phyloP scores from a whole-genome alignment of 2,329 filamentous ascomycete genomes.

The Exophiala phaeomuriformis region DNA sequence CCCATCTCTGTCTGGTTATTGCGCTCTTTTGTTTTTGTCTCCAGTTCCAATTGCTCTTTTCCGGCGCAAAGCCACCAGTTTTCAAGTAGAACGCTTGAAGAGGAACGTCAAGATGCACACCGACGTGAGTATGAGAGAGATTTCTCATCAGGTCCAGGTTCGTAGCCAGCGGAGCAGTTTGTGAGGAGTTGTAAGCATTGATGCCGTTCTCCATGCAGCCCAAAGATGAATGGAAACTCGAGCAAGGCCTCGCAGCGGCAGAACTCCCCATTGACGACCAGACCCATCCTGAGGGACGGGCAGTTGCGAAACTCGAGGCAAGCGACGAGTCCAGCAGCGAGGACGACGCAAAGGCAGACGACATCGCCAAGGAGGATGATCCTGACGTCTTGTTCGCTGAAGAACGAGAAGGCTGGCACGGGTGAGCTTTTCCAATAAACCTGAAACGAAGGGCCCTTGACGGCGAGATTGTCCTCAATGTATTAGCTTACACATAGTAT shows the following conservation, averaged over 20 bases:
- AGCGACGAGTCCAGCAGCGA: slow-evolving; percentile 12
- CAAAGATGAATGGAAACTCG: slow-evolving; percentile 48
- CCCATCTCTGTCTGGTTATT: background rate
- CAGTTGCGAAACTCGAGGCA: background rate
- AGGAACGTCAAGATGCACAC: slow-evolving; percentile 13
- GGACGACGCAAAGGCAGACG: slow-evolving; percentile 6
- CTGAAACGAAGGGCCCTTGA: slow-evolving; percentile 1
- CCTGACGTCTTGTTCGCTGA: slow-evolving; percentile 36
- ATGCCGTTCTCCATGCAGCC: slow-evolving; percentile 7
- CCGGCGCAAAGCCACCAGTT: too few species aligned
- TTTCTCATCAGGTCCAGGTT: slow-evolving; percentile 16
- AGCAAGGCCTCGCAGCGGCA: slow-evolving; percentile 45
- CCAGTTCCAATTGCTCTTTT: too few species aligned
- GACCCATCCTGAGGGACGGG: slow-evolving; percentile 33
- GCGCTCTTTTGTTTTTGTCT: too few species aligned
- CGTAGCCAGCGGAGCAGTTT: background rate
- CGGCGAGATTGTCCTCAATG: background rate
- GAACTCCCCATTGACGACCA: slow-evolving; percentile 45
- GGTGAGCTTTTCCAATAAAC: slow-evolving; percentile 28
- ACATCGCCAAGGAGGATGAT: slow-evolving; percentile 38
- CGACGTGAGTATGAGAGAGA: slow-evolving; percentile 14
- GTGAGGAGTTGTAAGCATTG: slow-evolving; percentile 9
- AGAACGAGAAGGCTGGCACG: slow-evolving; percentile 43
- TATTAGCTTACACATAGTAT: too few species aligned
- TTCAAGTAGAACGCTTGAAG: too few species aligned